Base-by-base conservation (phyloP, 2,329 filamentous ascomycete species). In the Volutella citrinella region DNA sequence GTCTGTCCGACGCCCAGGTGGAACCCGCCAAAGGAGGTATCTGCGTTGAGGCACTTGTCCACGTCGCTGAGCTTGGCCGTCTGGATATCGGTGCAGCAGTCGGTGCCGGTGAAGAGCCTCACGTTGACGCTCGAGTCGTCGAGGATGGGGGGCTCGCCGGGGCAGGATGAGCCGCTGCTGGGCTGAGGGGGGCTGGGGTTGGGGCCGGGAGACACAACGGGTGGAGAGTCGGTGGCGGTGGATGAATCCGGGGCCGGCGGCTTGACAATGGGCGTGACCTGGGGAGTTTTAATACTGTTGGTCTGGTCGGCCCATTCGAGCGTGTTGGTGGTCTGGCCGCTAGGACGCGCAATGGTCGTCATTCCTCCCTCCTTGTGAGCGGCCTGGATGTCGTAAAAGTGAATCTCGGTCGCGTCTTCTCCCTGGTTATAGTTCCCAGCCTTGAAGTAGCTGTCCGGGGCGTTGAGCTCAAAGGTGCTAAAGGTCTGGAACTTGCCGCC, bases 401-500 rank as follows among this genome's bases (percentile, higher is more conserved):
- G 43, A 8, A 56, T 46, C 27, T 57, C 50, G 3, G 53, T 51
- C 4, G 46, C 25, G 25, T 32, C 40, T 17, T 49, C 41, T 6
- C 50, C 56, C 40, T 64, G 59, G 40, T 63, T 63, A 36, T 64
- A 64, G 34, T 63, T 61, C 18, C 60, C 59, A 7, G 45, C 56
- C 51, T 64, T 64, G 51, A 63, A 64, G 41, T 63, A 64, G 40
- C 57, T 60, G 12, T 38, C 30, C 5, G 61, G 59, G 5, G 38
- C 43, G 32, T 54, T 41, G 13, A 60, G 46, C 8, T 51, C 34
- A 27, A 51, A 56, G 2, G 56, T 59, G 34, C 42, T 42, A 16
- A 61, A 35, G 5, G 36, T 43, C 37, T 53, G 42, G 15, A 43
- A n/a, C n/a, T n/a, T n/a, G n/a, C n/a, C n/a, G n/a, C n/a, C n/a